Evolutionary conservation across 1,284 basidiomycete genomes (phyloP).

Genomic region (Bondarzewia mesenterica): DNA sequence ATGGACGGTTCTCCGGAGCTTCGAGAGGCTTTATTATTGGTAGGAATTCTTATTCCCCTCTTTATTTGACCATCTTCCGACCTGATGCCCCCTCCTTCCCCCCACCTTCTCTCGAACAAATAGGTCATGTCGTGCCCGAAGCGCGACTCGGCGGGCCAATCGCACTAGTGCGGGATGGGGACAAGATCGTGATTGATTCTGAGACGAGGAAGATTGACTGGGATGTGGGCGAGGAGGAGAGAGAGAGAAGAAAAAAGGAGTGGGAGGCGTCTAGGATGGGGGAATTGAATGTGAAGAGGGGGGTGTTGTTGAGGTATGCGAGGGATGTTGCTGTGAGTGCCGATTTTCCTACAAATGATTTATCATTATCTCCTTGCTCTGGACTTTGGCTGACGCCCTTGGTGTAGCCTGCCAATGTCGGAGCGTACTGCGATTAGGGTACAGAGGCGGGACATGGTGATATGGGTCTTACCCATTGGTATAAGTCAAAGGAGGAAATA

Average conservation of each 20-base stretch:
- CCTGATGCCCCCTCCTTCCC: too few species aligned
- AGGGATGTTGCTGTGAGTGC: conserved; percentile 68
- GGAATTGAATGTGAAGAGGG: conserved; percentile 63
- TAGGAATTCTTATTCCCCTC: too few species aligned
- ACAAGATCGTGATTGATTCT: conserved; percentile 78
- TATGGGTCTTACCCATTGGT: too few species aligned
- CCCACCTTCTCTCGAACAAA: too few species aligned
- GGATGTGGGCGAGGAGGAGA: conserved; percentile 76
- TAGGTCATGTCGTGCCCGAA: conserved; percentile 89
- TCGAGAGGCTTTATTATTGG: conserved; percentile 59
- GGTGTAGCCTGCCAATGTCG: conserved; percentile 59
- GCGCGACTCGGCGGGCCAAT: conserved; percentile 93
- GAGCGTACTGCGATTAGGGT: conserved; percentile 71
- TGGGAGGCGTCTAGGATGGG: conserved; percentile 67
- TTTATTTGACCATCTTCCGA: too few species aligned
- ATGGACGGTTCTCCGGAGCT: conserved; percentile 92
- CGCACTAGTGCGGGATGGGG: conserved; percentile 89
- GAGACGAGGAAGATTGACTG: conserved; percentile 75
- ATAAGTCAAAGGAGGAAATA: too few species aligned
- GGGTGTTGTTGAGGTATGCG: conserved; percentile 68
- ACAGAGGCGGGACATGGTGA: too few species aligned
- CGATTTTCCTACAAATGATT: too few species aligned
- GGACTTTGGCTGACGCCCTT: conserved; percentile 8
- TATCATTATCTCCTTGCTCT: background rate
- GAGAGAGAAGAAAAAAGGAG: conserved; percentile 57